These are phyloP conservation scores for Mycena galopus DNA, from an alignment of 768 basidiomycete genomes.

Conservation along the genomic window DNA sequence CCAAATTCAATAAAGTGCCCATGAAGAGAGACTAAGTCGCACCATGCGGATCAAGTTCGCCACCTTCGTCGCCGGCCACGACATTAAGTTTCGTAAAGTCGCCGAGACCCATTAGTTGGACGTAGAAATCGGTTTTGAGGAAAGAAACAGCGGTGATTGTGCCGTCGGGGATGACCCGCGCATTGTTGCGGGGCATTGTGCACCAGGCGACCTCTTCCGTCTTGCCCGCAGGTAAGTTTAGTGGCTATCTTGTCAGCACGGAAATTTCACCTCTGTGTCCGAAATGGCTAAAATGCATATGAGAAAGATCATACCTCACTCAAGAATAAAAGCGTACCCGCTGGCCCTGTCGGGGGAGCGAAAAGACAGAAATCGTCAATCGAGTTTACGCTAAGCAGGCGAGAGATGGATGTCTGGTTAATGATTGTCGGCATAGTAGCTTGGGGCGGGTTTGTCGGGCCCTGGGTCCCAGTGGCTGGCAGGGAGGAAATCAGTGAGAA, in stretches of 20 bases:
- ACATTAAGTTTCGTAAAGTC: slow-evolving; percentile 59
- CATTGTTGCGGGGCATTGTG: slow-evolving; percentile 57
- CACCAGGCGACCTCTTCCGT: slow-evolving; percentile 62
- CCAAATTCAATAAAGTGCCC: slow-evolving; percentile 47
- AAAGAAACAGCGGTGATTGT: slow-evolving; percentile 57
- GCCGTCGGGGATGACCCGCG: slow-evolving; percentile 60
- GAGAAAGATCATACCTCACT: no score
- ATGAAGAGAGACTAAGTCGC: slow-evolving; percentile 13
- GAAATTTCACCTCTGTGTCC: slow-evolving; percentile 52
- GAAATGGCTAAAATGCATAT: no score
- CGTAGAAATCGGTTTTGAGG: slow-evolving; percentile 59
- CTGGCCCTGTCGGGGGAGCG: slow-evolving; percentile 50
- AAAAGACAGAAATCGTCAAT: slow-evolving; percentile 61
- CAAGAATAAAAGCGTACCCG: no score
- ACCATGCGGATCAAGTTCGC: slow-evolving; percentile 62
- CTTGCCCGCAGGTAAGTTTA: slow-evolving; percentile 33
- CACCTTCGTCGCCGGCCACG: slow-evolving; percentile 54
- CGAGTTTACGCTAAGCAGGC: slow-evolving; percentile 55
- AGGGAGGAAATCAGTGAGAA: no score
- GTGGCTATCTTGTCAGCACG: neutral
- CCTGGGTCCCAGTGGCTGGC: slow-evolving; percentile 57
- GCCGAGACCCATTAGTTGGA: slow-evolving; percentile 58
- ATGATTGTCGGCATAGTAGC: slow-evolving; percentile 55
- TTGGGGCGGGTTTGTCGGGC: slow-evolving; percentile 54
- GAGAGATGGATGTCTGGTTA: slow-evolving; percentile 56